Evolutionary conservation across 805 yeast species (phyloP), one percentile per base, ranked within the genome.

Genomic region (Aciculoconidium aculeatum): DNA sequence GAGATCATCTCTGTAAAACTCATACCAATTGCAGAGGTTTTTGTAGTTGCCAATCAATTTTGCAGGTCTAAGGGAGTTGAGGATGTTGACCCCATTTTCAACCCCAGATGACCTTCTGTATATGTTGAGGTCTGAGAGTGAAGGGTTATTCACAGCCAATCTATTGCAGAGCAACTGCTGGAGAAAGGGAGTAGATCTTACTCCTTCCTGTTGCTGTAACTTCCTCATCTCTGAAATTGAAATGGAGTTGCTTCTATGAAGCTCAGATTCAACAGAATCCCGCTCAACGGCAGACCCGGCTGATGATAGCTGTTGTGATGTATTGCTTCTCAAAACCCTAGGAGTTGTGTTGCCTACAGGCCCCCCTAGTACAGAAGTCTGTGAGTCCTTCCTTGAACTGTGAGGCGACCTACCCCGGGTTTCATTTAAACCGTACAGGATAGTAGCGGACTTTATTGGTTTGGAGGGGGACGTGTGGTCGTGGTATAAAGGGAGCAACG

Each of bases 21-120:
- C 54, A 22, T 27, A 23, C 69, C 67, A 62, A 15, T 50, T 41
- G 23, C 61, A 57, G 21, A 59, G 32, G 9, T 33, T 44, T 11
- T 42, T 33, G 33, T 40, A 51, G 18, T 46, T 45, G 3, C 69
- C 69, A 26, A 62, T 60, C 23, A 62, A 47, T 26, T 49, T 45
- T 12, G 41, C 46, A 0, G 69, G 66, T 21, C 69, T 40, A 27
- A 53, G 40, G 8, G 40, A 36, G 21, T 37, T 42, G 32, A 46
- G 27, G 15, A 50, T 27, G 23, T 44, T 46, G 27, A 49, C 32
- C 11, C 36, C 28, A 13, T 19, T 30, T 15, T 46, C 49, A n/a
- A 26, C 11, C 14, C 26, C 23, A 3, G 21, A 21, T 13, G 13
- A 12, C 5, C 23, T 11, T 20, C 35, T 28, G 9, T 21, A 11